These are phyloP conservation scores for Saturnispora mendoncae DNA, from an alignment of 805 yeast species.

Conservation along the genomic window DNA sequence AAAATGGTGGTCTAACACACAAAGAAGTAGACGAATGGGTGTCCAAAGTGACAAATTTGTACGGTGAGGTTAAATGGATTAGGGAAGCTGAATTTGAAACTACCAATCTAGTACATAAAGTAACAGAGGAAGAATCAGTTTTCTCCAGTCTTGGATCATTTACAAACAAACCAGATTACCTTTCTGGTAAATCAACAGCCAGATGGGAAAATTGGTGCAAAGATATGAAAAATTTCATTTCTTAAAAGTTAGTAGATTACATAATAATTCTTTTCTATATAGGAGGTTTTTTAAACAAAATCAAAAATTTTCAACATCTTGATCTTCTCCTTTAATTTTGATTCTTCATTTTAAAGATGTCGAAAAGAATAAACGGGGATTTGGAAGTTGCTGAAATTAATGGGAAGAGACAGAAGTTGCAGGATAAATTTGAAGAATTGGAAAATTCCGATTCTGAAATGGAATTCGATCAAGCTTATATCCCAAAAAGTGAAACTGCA, in stretches of 20 bases:
- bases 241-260: not conserved
- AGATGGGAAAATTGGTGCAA: slow-evolving; percentile 6
- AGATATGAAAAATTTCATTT: not conserved
- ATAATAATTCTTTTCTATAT: not conserved
- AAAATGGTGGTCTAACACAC: slow-evolving; percentile 43
- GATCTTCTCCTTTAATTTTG: not conserved
- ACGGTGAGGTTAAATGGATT: slow-evolving; percentile 56
- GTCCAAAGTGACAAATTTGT: slow-evolving; percentile 42
- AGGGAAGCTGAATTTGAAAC: slow-evolving; percentile 31
- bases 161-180: slow-evolving; percentile 4
- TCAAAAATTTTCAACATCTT: not conserved
- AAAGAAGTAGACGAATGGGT: slow-evolving; percentile 46
- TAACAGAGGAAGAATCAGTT: slow-evolving; percentile 7
- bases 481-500: slow-evolving; percentile 23
- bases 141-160: slow-evolving; percentile 11
- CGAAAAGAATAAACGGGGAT: slow-evolving; percentile 4
- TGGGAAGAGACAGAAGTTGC: slow-evolving; percentile 1
- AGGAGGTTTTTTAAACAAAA: not conserved
- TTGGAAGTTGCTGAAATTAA: not conserved
- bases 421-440: not conserved
- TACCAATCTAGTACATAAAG: slow-evolving; percentile 8
- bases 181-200: not conserved
- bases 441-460: not conserved
- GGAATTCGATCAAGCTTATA: slow-evolving; percentile 8
- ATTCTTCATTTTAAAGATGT: not conserved